phyloP scores from a whole-genome alignment of 345 rosid species.

The Adansonia digitata region DNA sequence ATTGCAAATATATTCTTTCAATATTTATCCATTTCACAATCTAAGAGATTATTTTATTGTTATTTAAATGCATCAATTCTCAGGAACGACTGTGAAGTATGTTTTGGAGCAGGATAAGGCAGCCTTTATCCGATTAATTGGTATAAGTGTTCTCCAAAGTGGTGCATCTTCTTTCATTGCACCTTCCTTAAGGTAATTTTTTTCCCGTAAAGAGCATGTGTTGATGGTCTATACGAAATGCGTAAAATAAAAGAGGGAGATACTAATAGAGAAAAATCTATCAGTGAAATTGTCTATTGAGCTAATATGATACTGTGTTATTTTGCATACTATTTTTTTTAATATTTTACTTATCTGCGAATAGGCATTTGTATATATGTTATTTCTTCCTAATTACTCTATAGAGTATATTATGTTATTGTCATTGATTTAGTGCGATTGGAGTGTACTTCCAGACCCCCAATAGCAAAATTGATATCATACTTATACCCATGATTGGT shows the following conservation, averaged over 20 bases:
- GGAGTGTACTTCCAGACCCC: neutral
- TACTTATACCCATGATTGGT: neutral
- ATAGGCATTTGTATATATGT: neutral
- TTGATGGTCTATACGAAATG: neutral
- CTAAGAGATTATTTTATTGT: constrained; percentile 11
- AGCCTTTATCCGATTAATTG: constrained; percentile 76
- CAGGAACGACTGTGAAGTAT: constrained; percentile 94
- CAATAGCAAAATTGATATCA: neutral
- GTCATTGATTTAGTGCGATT: neutral
- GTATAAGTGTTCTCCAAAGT: constrained; percentile 89
- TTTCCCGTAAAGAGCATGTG: neutral
- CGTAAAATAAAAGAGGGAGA: constrained; percentile 1
- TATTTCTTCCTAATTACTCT: neutral
- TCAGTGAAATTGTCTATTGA: neutral
- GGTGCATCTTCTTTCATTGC: constrained; percentile 91
- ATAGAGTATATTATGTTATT: neutral
- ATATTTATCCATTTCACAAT: constrained; percentile 8
- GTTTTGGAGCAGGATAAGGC: constrained; percentile 95
- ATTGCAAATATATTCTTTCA: constrained; percentile 9
- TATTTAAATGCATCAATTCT: constrained; percentile 17
- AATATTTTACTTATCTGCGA: neutral
- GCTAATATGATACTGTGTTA: neutral
- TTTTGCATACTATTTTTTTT: neutral
- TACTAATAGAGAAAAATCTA: neutral
- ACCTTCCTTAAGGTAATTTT: constrained; percentile 75